Evolutionary conservation across 768 basidiomycete species (phyloP).

Genomic region (Lentinula aciculospora): DNA sequence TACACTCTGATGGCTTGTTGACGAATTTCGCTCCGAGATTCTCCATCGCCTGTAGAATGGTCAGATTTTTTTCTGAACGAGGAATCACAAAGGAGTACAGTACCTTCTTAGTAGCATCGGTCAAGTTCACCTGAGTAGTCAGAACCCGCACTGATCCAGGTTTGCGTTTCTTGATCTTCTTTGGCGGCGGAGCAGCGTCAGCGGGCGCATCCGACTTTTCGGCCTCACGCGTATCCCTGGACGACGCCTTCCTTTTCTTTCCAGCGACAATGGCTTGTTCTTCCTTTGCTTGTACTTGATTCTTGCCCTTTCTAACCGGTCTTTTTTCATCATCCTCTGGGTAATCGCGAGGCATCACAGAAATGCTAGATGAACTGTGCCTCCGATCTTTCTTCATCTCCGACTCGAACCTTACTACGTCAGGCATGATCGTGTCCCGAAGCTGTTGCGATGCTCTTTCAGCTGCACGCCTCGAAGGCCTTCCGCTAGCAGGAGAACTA

Average conservation of each 20-base stretch:
- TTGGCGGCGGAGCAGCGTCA: neutral
- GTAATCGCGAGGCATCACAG: slow-evolving; percentile 22
- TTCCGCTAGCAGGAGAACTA: neutral
- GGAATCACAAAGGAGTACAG: slow-evolving; percentile 11
- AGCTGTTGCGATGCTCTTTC: slow-evolving; percentile 44
- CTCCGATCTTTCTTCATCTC: slow-evolving; percentile 45
- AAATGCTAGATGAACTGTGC: slow-evolving; percentile 19
- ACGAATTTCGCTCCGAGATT: slow-evolving; percentile 66
- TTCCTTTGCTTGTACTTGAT: neutral
- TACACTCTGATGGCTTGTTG: slow-evolving; percentile 60
- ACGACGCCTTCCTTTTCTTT: slow-evolving; percentile 7
- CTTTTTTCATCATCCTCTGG: slow-evolving; percentile 18
- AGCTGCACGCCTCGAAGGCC: slow-evolving; percentile 33
- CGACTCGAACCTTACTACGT: slow-evolving; percentile 62
- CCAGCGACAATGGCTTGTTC: neutral
- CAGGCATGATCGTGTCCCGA: slow-evolving; percentile 71
- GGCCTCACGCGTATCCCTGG: neutral
- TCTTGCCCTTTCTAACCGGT: slow-evolving; percentile 3
- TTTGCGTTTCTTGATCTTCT: slow-evolving; percentile 2
- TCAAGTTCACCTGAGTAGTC: slow-evolving; percentile 61
- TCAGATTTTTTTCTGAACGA: neutral
- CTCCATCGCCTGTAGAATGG: slow-evolving; percentile 40
- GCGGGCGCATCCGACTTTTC: neutral
- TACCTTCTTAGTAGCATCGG: slow-evolving; percentile 57
- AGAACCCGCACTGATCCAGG: slow-evolving; percentile 41